These are phyloP conservation scores for Alternaria brassicicola DNA, from an alignment of 2,329 filamentous ascomycete genomes.

Conservation along the genomic window DNA sequence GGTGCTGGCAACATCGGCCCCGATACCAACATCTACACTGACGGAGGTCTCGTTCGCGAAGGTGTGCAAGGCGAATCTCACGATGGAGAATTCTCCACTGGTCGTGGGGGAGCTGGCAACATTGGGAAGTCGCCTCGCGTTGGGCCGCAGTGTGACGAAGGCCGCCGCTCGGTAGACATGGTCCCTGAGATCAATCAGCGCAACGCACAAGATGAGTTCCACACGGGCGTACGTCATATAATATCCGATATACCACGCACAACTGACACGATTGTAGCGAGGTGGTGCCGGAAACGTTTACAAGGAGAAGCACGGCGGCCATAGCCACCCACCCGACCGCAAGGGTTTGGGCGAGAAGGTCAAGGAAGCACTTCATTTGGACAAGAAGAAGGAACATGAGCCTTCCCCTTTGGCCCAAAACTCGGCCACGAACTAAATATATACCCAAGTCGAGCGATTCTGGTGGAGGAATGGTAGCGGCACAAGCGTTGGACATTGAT, in stretches of 20 bases:
- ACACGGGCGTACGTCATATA: slow-evolving; percentile 51
- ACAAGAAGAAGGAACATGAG: slow-evolving; percentile 46
- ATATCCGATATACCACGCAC: background rate
- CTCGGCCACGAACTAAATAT: slow-evolving; percentile 27
- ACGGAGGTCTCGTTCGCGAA: slow-evolving; percentile 56
- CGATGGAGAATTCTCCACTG: slow-evolving; percentile 50
- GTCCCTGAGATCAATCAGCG: slow-evolving; percentile 54
- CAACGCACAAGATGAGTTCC: slow-evolving; percentile 51
- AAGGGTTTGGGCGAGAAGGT: slow-evolving; percentile 53
- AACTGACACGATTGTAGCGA: slow-evolving; percentile 39
- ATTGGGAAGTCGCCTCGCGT: slow-evolving; percentile 47
- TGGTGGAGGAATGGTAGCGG: slow-evolving; percentile 15
- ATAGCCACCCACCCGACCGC: slow-evolving; percentile 46
- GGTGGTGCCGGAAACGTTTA: slow-evolving; percentile 57
- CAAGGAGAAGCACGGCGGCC: slow-evolving; percentile 56
- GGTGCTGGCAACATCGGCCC: slow-evolving; percentile 65
- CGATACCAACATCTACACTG: slow-evolving; percentile 56
- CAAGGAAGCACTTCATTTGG: slow-evolving; percentile 49
- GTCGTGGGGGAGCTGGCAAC: slow-evolving; percentile 47
- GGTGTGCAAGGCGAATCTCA: slow-evolving; percentile 48
- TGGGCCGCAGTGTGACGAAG: slow-evolving; percentile 29
- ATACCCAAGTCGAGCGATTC: slow-evolving; percentile 24
- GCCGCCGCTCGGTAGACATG: slow-evolving; percentile 48
- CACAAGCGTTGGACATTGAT: slow-evolving; percentile 12
- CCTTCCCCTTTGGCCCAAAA: slow-evolving; percentile 35